Evolutionary conservation across 2,329 filamentous ascomycete species (phyloP).

Genomic region (Alternaria metachromatica): DNA sequence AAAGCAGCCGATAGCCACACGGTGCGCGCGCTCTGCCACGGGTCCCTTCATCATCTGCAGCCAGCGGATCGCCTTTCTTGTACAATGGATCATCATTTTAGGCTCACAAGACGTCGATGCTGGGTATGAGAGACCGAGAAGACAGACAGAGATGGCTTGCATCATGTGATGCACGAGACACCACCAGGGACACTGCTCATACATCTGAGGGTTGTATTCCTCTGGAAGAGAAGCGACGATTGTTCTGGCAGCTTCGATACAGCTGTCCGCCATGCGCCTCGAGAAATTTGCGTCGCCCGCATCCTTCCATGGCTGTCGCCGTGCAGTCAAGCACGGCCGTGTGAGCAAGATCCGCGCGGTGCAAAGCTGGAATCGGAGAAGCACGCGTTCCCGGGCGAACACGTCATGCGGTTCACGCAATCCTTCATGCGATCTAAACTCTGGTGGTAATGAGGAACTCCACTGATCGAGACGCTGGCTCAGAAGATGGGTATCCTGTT

Average conservation of each 20-base stretch:
- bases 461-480: slow-evolving; percentile 45
- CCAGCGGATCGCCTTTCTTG: slow-evolving; percentile 44
- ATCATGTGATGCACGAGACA: slow-evolving; percentile 49
- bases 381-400: slow-evolving; percentile 35
- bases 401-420: background rate
- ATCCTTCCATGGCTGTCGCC: slow-evolving; percentile 28
- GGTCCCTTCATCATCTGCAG: slow-evolving; percentile 43
- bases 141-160: slow-evolving; percentile 49
- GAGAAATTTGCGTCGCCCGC: slow-evolving; percentile 34
- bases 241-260: slow-evolving; percentile 47
- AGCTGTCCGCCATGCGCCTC: slow-evolving; percentile 40
- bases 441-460: slow-evolving; percentile 36
- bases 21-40: slow-evolving; percentile 32
- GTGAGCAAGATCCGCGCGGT: slow-evolving; percentile 51
- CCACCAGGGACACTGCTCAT: slow-evolving; percentile 52
- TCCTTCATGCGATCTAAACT: slow-evolving; percentile 37
- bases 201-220: slow-evolving; percentile 36
- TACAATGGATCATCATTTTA: slow-evolving; percentile 28
- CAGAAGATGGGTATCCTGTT: slow-evolving; percentile 43
- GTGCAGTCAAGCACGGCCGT: slow-evolving; percentile 45
- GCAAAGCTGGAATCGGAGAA: slow-evolving; percentile 45
- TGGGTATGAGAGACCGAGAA: slow-evolving; percentile 46
- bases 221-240: slow-evolving; percentile 47
- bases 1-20: slow-evolving; percentile 26
- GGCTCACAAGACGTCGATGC: slow-evolving; percentile 26